A percentile compares a stretch with the other conserved stretches of the same genome.
phyloP scores from a whole-genome alignment of 2,329 filamentous ascomycete genomes.

The Xenoacremonium recifei region DNA sequence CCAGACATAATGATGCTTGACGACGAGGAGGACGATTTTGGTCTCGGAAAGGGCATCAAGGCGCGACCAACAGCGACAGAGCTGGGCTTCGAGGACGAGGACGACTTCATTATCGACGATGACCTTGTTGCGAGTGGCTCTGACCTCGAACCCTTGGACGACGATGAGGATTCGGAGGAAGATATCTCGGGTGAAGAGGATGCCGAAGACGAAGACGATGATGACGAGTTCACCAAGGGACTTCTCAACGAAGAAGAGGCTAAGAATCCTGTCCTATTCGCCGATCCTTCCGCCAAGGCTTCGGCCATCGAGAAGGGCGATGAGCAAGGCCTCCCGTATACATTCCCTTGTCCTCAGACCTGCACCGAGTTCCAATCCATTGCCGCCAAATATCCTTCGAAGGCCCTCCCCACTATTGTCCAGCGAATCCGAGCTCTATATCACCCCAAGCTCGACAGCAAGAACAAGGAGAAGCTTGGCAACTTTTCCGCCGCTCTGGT shows the following conservation, averaged over 20 bases:
- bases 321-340: constrained; percentile 69
- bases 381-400: constrained; percentile 57
- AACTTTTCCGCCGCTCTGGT: constrained; percentile 66
- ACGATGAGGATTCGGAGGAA: constrained; percentile 52
- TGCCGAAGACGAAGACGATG: constrained; percentile 43
- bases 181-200: constrained; percentile 42
- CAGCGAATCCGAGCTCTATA: constrained; percentile 91
- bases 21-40: constrained; percentile 56
- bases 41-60: constrained; percentile 59
- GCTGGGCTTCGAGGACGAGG: constrained; percentile 84
- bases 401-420: constrained; percentile 73
- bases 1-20: constrained; percentile 36
- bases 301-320: constrained; percentile 38
- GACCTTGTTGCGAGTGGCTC: constrained; percentile 83
- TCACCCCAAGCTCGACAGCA: constrained; percentile 79
- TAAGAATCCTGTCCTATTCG: constrained; percentile 50
- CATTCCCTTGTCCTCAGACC: constrained; percentile 79
- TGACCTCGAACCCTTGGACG: constrained; percentile 58
- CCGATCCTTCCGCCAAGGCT: constrained; percentile 41
- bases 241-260: constrained; percentile 60
- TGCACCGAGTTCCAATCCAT: constrained; percentile 73
- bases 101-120: constrained; percentile 89
- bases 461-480: constrained; percentile 80
- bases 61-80: constrained; percentile 56
- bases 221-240: constrained; percentile 72